Percentiles rank a stretch among this genome's conserved stretches.
Evolutionary conservation across 106 monocot species (phyloP).

Genomic region (Allium fistulosum): DNA sequence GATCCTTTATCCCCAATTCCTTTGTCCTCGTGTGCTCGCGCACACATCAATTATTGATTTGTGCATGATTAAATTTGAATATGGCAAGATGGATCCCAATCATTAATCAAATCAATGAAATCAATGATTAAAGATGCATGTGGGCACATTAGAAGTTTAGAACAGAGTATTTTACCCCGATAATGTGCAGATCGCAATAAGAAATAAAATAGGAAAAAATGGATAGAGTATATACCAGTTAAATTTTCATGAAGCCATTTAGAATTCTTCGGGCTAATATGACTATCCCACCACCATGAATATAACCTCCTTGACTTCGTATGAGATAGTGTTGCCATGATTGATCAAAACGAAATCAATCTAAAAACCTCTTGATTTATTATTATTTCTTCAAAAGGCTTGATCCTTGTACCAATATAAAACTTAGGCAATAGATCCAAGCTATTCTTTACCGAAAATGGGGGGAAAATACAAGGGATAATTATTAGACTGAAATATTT

Average conservation of each 20-base stretch:
- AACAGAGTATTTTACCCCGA: too few species aligned
- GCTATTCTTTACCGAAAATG: neutral
- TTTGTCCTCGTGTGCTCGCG: too few species aligned
- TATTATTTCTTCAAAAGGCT: neutral
- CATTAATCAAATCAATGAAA: too few species aligned
- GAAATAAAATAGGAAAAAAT: too few species aligned
- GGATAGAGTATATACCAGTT: conserved; percentile 25
- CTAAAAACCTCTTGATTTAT: neutral
- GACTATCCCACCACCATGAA: conserved; percentile 88
- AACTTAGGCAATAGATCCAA: conserved; percentile 9
- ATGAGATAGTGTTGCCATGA: conserved; percentile 36
- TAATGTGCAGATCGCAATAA: too few species aligned
- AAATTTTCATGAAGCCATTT: conserved; percentile 80
- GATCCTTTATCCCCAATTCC: too few species aligned
- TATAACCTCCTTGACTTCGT: conserved; percentile 38
- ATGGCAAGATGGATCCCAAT: too few species aligned
- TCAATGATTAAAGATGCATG: too few species aligned
- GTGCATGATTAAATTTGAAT: too few species aligned
- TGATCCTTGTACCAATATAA: conserved; percentile 7
- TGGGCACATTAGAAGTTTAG: too few species aligned
- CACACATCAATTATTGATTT: too few species aligned
- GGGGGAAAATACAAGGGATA: neutral
- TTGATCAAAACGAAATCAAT: conserved; percentile 6
- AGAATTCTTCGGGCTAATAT: conserved; percentile 67
- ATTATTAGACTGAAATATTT: too few species aligned